Percentiles rank a stretch among this genome's conserved stretches.
Conservation (phyloP, 495 filamentous ascomycete genomes). For the Penicillium antarcticum region DNA sequence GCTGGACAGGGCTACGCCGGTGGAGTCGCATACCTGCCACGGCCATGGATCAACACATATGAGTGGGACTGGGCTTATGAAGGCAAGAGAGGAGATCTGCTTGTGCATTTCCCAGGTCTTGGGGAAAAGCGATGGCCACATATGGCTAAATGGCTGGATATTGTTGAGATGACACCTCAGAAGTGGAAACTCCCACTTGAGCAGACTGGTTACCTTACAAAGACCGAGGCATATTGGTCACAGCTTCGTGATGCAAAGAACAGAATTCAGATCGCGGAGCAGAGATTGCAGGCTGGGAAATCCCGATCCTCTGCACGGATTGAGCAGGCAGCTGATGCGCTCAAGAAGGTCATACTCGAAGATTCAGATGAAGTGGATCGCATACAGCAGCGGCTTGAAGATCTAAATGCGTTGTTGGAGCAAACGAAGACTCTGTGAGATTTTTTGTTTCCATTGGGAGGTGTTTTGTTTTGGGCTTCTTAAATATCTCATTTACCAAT, state of each 20-base stretch:
- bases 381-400: background rate
- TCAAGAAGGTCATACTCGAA: background rate
- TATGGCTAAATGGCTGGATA: conserved; percentile 23
- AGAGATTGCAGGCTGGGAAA: background rate
- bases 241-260: background rate
- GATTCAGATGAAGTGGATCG: background rate
- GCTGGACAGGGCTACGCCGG: conserved; percentile 19
- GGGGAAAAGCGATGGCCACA: conserved; percentile 7
- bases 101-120: conserved; percentile 36
- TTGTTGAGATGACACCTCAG: conserved; percentile 17
- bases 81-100: conserved; percentile 29
- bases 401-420: background rate
- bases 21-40: conserved; percentile 32
- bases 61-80: conserved; percentile 26
- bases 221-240: conserved; percentile 4
- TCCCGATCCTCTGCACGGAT: background rate
- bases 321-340: background rate
- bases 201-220: conserved; percentile 13
- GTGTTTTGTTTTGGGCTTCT: too few species aligned
- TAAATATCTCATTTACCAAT: too few species aligned
- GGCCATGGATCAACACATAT: conserved; percentile 39
- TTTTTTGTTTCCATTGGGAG: too few species aligned
- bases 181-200: conserved; percentile 18
- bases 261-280: background rate
- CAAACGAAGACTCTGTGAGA: too few species aligned